Evolutionary conservation across 805 yeast genomes (phyloP).

Genomic region (Barnettozyma sp.): DNA sequence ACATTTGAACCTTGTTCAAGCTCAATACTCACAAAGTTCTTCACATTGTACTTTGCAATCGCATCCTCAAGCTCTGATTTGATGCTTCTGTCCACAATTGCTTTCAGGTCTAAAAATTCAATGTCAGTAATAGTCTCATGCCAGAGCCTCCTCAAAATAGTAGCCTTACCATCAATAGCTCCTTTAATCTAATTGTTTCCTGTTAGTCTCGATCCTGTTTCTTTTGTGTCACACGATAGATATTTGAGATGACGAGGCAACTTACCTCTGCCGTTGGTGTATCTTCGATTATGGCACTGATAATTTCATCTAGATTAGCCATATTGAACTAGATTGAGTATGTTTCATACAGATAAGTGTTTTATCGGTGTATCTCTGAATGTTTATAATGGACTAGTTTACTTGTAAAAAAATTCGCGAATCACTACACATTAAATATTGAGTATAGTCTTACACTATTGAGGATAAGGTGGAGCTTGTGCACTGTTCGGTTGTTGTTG

Average conservation of each 20-base stretch:
- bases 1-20: conserved; percentile 27
- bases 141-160: no score
- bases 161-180: conserved; percentile 31
- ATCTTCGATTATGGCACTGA: conserved; percentile 33
- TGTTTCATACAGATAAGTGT: no score
- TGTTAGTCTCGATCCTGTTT: neutral
- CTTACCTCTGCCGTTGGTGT: conserved; percentile 53
- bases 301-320: conserved; percentile 12
- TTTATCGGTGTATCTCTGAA: no score
- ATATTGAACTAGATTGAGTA: no score
- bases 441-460: neutral
- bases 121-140: conserved; percentile 4
- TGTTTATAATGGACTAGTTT: no score
- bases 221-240: no score
- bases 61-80: conserved; percentile 29
- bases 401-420: conserved; percentile 1
- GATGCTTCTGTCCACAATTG: conserved; percentile 35
- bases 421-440: neutral
- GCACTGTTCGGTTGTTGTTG: conserved; percentile 1
- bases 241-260: neutral
- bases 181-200: conserved; percentile 15
- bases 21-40: conserved; percentile 30
- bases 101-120: conserved; percentile 31
- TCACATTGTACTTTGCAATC: conserved; percentile 35
- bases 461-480: neutral